phyloP scores from a whole-genome alignment of 805 yeast genomes.

The Tetrapisispora fleetii region DNA sequence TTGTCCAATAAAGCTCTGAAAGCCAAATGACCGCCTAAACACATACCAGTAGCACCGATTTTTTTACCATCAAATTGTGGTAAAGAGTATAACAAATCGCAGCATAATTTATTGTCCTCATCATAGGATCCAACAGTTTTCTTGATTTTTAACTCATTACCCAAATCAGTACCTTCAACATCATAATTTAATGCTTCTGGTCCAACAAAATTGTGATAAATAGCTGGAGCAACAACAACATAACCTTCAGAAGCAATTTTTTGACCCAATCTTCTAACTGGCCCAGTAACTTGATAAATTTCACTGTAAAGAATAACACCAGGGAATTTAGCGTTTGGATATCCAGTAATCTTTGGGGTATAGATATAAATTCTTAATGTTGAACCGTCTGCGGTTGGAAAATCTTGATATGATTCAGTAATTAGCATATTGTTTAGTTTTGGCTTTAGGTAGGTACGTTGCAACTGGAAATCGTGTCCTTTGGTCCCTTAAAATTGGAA shows the following conservation, averaged over 20 bases:
- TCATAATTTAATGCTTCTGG: slow-evolving; percentile 62
- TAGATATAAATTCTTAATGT: slow-evolving; percentile 55
- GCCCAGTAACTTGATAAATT: slow-evolving; percentile 76
- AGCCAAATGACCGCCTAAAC: slow-evolving; percentile 77
- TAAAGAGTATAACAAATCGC: slow-evolving; percentile 50
- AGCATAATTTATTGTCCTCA: slow-evolving; percentile 56
- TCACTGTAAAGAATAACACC: slow-evolving; percentile 74
- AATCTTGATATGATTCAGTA: slow-evolving; percentile 54
- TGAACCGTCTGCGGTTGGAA: slow-evolving; percentile 55
- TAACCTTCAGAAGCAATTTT: slow-evolving; percentile 73
- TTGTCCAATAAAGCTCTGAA: slow-evolving; percentile 53
- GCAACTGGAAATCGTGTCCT: not conserved
- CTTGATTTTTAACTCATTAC: slow-evolving; percentile 54
- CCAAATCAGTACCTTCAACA: slow-evolving; percentile 62
- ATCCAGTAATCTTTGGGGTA: slow-evolving; percentile 60
- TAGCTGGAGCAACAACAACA: slow-evolving; percentile 70
- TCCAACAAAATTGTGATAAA: slow-evolving; percentile 63
- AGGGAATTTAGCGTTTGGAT: slow-evolving; percentile 73
- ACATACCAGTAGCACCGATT: slow-evolving; percentile 80
- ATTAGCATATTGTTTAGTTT: slow-evolving; percentile 44
- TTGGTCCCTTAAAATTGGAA: not conserved
- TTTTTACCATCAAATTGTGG: slow-evolving; percentile 55
- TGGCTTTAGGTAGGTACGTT: not conserved
- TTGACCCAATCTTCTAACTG: slow-evolving; percentile 68
- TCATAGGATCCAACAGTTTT: slow-evolving; percentile 67